Evolutionary conservation across 371 early-diverging fungal genomes (phyloP).

Genomic region (Mortierella polycephala): DNA sequence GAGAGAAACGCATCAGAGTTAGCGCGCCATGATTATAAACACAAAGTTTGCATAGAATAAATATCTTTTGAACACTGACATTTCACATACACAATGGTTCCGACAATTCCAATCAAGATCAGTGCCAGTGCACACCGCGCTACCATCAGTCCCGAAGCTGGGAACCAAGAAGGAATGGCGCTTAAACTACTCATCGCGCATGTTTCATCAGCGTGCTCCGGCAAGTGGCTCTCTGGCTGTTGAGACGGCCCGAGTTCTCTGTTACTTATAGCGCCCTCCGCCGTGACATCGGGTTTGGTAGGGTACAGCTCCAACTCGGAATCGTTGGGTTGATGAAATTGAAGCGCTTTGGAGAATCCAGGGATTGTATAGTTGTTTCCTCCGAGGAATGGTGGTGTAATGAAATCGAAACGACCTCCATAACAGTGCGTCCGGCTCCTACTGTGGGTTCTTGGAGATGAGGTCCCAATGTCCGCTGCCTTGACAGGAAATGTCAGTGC

Average conservation of each 20-base stretch:
- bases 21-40: background rate
- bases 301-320: constrained; percentile 8
- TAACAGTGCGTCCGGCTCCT: background rate
- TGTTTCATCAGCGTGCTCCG: background rate
- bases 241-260: background rate
- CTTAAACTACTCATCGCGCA: constrained; percentile 3
- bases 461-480: background rate
- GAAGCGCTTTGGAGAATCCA: constrained; percentile 10
- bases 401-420: background rate
- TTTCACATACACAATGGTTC: constrained; percentile 24
- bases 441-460: background rate
- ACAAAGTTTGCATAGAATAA: no score
- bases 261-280: no score
- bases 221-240: background rate
- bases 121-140: constrained; percentile 20
- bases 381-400: constrained; percentile 28
- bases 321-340: background rate
- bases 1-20: background rate
- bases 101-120: constrained; percentile 22
- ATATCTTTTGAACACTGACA: no score
- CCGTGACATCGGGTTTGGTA: background rate
- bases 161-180: constrained; percentile 28
- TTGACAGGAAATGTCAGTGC: no score
- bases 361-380: constrained; percentile 33
- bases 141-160: constrained; percentile 5